Conservation (phyloP, 148 eudicot species). For the Rhododendron griersonianum region DNA sequence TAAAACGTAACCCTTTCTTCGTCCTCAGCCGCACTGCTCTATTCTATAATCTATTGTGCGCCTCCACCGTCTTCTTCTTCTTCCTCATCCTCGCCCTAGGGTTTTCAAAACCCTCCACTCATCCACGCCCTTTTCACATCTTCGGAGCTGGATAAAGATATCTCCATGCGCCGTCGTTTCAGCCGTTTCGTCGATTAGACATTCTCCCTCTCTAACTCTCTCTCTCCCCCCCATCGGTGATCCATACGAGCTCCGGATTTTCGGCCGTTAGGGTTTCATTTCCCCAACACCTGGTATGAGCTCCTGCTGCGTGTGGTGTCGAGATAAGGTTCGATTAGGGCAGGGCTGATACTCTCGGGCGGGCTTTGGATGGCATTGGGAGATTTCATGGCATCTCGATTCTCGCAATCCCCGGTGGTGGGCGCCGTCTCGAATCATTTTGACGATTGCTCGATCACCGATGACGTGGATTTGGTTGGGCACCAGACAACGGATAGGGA, state of each 20-base stretch:
- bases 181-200: conserved; percentile 49
- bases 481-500: neutral
- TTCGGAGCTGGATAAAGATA: conserved; percentile 38
- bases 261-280: neutral
- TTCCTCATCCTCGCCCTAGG: neutral
- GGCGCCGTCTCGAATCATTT: conserved; percentile 40
- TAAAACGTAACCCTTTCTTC: neutral
- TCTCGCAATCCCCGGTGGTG: conserved; percentile 38
- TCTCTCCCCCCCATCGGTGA: neutral
- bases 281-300: neutral
- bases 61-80: conserved; percentile 5
- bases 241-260: neutral
- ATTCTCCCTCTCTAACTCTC: neutral
- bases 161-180: conserved; percentile 44
- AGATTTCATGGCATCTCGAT: conserved; percentile 83
- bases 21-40: neutral
- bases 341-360: conserved; percentile 15
- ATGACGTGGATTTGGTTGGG: conserved; percentile 24
- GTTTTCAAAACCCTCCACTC: conserved; percentile 15
- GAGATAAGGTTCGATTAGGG: conserved; percentile 22
- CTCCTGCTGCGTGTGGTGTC: conserved; percentile 1
- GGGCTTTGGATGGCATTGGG: conserved; percentile 85
- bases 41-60: neutral
- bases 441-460: conserved; percentile 31
- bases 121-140: neutral